Conservation (phyloP, 2,329 filamentous ascomycete genomes). For the Cercospora sesami region DNA sequence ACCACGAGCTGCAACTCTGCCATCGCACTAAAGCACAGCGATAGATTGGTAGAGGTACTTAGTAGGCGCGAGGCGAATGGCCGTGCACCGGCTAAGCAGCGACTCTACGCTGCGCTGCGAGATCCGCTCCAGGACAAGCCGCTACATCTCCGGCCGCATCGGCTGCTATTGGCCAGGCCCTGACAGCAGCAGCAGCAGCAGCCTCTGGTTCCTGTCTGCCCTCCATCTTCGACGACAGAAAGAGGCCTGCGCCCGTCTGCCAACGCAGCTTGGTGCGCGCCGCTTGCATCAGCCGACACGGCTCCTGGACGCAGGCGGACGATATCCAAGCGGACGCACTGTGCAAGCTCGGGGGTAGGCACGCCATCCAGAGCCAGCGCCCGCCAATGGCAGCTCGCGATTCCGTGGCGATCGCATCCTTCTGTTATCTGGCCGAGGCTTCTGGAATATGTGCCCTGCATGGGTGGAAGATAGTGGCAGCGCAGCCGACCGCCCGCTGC, state of each 20-base stretch:
- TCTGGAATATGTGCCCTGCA: not conserved
- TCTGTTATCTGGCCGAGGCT: not conserved
- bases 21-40: conserved; percentile 13
- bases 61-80: conserved; percentile 6
- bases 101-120: not conserved
- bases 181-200: not conserved
- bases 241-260: not conserved
- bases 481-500: not conserved
- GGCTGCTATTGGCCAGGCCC: not conserved
- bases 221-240: not conserved
- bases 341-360: not conserved
- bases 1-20: conserved; percentile 3
- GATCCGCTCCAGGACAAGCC: not conserved
- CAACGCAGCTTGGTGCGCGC: not conserved
- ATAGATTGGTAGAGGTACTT: conserved; percentile 11
- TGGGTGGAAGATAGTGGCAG: not conserved
- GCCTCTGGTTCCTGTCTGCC: not conserved
- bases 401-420: not conserved
- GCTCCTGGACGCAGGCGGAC: not conserved
- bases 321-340: not conserved
- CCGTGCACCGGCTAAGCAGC: not conserved
- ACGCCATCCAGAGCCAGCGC: not conserved
- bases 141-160: not conserved
- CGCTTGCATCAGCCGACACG: not conserved
- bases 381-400: not conserved